A percentile compares a stretch with the other conserved stretches of the same genome.
Evolutionary conservation across 805 yeast genomes (phyloP).

Genomic region (Saccharomycopsis sp.): DNA sequence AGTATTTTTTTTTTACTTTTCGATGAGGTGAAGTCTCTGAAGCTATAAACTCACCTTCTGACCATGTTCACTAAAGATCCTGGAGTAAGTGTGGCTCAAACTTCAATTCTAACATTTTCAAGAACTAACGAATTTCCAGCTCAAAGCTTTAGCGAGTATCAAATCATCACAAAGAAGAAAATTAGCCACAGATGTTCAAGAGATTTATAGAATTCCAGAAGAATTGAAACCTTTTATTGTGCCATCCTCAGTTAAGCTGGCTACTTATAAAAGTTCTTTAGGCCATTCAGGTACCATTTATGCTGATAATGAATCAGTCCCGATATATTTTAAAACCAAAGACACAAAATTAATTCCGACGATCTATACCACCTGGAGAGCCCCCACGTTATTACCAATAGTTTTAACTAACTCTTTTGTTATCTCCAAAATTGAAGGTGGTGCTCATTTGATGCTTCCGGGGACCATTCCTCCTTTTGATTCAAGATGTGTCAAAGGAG

Average conservation of each 20-base stretch:
- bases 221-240: constrained; percentile 21
- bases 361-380: constrained; percentile 59
- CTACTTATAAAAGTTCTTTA: constrained; percentile 46
- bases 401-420: constrained; percentile 69
- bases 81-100: constrained; percentile 22
- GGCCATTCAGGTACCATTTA: constrained; percentile 53
- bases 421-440: constrained; percentile 55
- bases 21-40: no score
- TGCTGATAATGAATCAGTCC: constrained; percentile 51
- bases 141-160: constrained; percentile 69
- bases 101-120: not conserved
- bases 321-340: constrained; percentile 60
- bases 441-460: constrained; percentile 76
- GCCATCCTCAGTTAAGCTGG: constrained; percentile 37
- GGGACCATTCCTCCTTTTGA: constrained; percentile 46
- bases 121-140: constrained; percentile 21
- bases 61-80: constrained; percentile 50
- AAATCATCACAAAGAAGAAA: constrained; percentile 73
- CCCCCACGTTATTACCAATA: constrained; percentile 54
- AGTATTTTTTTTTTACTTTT: no score
- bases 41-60: no score
- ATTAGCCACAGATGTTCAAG: constrained; percentile 34
- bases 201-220: constrained; percentile 30
- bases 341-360: constrained; percentile 58
- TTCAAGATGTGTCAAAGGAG: constrained; percentile 27